These are phyloP conservation scores for Cladophialophora yegresii DNA, from an alignment of 2,329 filamentous ascomycete species.

Conservation along the genomic window DNA sequence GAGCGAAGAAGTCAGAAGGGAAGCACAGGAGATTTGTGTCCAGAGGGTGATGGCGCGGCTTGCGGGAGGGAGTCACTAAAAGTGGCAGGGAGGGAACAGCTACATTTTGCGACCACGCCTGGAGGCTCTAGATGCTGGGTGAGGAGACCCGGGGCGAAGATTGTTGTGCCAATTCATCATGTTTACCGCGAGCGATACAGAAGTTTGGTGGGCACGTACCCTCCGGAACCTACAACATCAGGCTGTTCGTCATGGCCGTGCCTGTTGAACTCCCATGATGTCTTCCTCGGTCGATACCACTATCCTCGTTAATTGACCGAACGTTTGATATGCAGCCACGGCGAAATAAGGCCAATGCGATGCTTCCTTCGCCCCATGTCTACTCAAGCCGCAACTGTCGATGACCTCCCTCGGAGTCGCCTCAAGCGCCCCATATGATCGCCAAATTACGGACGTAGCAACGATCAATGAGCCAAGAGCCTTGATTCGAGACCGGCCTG, in stretches of 20 bases:
- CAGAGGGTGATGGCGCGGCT: conserved; percentile 26
- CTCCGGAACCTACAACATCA: conserved; percentile 4
- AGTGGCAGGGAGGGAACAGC: no score
- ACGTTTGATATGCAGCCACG: no score
- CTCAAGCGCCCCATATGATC: background rate
- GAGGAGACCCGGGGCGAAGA: no score
- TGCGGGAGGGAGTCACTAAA: background rate
- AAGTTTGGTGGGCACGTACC: background rate
- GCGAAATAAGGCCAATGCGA: no score
- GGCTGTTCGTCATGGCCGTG: background rate
- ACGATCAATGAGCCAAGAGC: background rate
- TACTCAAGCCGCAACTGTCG: no score
- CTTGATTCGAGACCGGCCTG: no score
- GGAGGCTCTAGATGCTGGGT: background rate
- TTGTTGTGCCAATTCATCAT: background rate
- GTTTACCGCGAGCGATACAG: background rate
- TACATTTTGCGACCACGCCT: background rate
- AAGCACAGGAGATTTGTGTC: conserved; percentile 23
- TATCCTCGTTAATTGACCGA: no score
- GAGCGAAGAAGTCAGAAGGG: conserved; percentile 14
- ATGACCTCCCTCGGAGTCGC: no score
- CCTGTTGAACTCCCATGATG: background rate
- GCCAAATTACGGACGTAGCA: background rate
- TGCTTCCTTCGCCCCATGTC: no score
- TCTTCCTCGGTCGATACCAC: background rate